Evolutionary conservation across 106 monocot species (phyloP).

Genomic region (Dendrobium huoshanense): DNA sequence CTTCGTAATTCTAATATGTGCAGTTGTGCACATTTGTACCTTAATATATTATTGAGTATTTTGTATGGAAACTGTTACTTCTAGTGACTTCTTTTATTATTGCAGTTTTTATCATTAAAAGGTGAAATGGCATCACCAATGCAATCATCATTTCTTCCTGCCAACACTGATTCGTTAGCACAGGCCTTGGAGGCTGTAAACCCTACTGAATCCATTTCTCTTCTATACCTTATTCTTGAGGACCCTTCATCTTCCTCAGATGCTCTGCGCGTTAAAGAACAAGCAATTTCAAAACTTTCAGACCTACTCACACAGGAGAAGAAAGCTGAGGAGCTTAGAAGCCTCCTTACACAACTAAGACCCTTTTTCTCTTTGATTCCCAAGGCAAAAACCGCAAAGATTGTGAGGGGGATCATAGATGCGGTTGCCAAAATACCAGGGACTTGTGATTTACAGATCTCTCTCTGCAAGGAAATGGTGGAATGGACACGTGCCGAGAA

Average conservation of each 20-base stretch:
- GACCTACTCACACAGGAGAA: conserved; percentile 74
- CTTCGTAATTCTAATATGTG: neutral
- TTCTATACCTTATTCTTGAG: conserved; percentile 62
- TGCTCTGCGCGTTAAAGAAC: conserved; percentile 78
- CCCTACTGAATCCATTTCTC: conserved; percentile 56
- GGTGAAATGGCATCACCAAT: conserved; percentile 37
- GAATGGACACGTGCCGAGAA: conserved; percentile 87
- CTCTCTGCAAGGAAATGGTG: conserved; percentile 87
- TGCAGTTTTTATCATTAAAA: neutral
- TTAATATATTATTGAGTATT: neutral
- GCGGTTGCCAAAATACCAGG: conserved; percentile 76
- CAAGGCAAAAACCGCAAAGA: conserved; percentile 89
- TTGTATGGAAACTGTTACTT: neutral
- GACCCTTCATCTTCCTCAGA: conserved; percentile 74
- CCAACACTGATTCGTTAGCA: conserved; percentile 71
- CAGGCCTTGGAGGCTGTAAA: conserved; percentile 68
- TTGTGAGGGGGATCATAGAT: conserved; percentile 74
- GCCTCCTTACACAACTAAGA: conserved; percentile 68
- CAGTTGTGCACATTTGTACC: neutral
- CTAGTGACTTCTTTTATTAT: neutral
- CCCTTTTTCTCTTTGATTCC: conserved; percentile 73
- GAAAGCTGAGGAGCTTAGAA: conserved; percentile 60
- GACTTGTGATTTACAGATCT: conserved; percentile 69
- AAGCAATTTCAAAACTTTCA: conserved; percentile 63
- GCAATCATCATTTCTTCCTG: conserved; percentile 68